Conservation (phyloP, 805 yeast genomes). For the Cyberlindnera euphorbiiphila region DNA sequence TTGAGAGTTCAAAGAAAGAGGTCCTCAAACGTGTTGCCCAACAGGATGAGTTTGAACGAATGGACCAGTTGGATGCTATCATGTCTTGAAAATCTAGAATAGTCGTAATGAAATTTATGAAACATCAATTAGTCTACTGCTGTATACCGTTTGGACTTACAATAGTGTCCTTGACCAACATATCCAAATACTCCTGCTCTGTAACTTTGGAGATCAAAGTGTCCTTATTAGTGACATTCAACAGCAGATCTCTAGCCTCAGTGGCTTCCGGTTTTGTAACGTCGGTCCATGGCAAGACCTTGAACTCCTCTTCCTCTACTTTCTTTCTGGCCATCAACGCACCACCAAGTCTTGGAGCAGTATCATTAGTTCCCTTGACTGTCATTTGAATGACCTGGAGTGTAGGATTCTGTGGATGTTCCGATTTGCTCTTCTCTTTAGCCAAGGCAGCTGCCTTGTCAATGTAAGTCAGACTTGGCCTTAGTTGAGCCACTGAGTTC, state of each 20-base stretch:
- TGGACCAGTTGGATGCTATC: slow-evolving; percentile 55
- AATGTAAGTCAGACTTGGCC: slow-evolving; percentile 78
- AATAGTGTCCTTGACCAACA: slow-evolving; percentile 27
- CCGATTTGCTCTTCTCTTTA: slow-evolving; percentile 39
- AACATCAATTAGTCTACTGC: background rate
- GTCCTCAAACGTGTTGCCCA: slow-evolving; percentile 72
- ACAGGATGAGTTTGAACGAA: slow-evolving; percentile 82
- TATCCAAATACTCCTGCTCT: slow-evolving; percentile 31
- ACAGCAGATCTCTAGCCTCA: slow-evolving; percentile 24
- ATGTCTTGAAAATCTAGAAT: slow-evolving; percentile 26
- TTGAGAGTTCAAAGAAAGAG: slow-evolving; percentile 79
- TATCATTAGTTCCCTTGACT: slow-evolving; percentile 57
- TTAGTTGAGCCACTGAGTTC: slow-evolving; percentile 64
- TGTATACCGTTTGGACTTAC: slow-evolving; percentile 4
- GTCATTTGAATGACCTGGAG: slow-evolving; percentile 74
- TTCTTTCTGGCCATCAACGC: slow-evolving; percentile 61
- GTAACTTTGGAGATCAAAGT: slow-evolving; percentile 25
- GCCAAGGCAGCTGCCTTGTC: slow-evolving; percentile 52
- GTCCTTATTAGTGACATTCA: slow-evolving; percentile 26
- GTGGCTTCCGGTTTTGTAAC: slow-evolving; percentile 31
- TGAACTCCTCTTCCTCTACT: slow-evolving; percentile 57
- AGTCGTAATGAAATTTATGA: slow-evolving; percentile 2
- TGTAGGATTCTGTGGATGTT: slow-evolving; percentile 30
- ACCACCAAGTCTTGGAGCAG: slow-evolving; percentile 62
- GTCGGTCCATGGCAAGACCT: slow-evolving; percentile 43